Evolutionary conservation across 2,329 filamentous ascomycete species (phyloP), one percentile per base, ranked within the genome.

Genomic region (Westerdykella aurantiaca): DNA sequence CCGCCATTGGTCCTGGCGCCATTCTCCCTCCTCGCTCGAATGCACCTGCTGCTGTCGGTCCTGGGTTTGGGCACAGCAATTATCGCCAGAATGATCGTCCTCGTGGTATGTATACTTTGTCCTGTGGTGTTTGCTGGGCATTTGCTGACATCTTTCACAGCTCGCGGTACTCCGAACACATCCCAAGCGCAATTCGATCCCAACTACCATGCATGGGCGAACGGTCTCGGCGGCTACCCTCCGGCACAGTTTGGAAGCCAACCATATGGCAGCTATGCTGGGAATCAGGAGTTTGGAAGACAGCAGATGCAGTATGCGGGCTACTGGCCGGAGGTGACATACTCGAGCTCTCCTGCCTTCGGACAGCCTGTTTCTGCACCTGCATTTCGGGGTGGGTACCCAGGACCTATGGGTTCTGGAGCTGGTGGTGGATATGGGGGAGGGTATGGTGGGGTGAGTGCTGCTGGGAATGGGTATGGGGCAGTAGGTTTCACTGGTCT

Each of bases 1-100:
- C 66, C 18, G 65, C 61, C 6, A 64, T 67, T 23, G 66, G 64
- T 5, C 66, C 66, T 37, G 66, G 66, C 9, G 66, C 64, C 1
- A 66, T 67, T 18, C 46, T 64, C 7, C 40, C 45, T 31, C 34
- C 34, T 6, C 60, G 53, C 6, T 46, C 58, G 2, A 52, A 48
- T 37, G 40, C 49, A 1, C 46, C 46, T 2, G 55, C 54, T 22
- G 45, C 53, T 6, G 58, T 66, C 13, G 63, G 64, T 22, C 63
- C 61, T 42, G 59, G 61, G 14, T 66, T 64, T 39, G 62, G 62
- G 13, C 18, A 12, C 43, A 58, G 44, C 45, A 54, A 42, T 1
- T 54, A 56, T 11, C 58, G 57, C 14, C 41, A 48, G 23, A 56
- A 53, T 23, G 54, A 60, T 38, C 58, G 25, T 29, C 25, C 62